Evolutionary conservation across 345 rosid genomes (phyloP).

Genomic region (Populus ilicifolia): DNA sequence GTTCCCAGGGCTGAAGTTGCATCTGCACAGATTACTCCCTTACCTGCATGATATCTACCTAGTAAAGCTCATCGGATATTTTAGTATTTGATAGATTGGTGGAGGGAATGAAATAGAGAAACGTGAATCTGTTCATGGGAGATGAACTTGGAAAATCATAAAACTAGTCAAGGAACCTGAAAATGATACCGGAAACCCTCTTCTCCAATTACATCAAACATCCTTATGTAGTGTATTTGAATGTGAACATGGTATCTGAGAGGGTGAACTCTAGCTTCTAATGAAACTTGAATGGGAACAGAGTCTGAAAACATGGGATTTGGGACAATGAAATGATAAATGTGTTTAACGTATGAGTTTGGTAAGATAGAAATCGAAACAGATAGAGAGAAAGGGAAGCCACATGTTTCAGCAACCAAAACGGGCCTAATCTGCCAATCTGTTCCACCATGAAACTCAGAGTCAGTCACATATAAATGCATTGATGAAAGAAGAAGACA

Average conservation of each 20-base stretch:
- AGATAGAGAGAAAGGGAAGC: not conserved
- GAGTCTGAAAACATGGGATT: too few relatives aligned
- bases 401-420: not conserved
- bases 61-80: too few relatives aligned
- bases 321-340: not conserved
- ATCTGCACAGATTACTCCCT: too few relatives aligned
- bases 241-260: not conserved
- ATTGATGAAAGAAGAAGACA: constrained; percentile 4
- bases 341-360: not conserved
- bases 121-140: not conserved
- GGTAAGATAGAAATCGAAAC: not conserved
- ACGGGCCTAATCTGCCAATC: not conserved
- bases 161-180: not conserved
- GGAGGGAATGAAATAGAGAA: not conserved
- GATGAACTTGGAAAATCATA: not conserved
- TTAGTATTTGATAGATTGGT: not conserved
- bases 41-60: too few relatives aligned
- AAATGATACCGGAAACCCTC: not conserved
- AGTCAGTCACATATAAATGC: not conserved
- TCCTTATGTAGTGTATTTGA: not conserved
- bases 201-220: too few relatives aligned
- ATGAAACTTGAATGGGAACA: too few relatives aligned
- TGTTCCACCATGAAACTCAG: not conserved
- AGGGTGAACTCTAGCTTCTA: not conserved
- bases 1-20: too few relatives aligned